Evolutionary conservation across 257 asterid species (phyloP).

Genomic region (Petunia axillaris): DNA sequence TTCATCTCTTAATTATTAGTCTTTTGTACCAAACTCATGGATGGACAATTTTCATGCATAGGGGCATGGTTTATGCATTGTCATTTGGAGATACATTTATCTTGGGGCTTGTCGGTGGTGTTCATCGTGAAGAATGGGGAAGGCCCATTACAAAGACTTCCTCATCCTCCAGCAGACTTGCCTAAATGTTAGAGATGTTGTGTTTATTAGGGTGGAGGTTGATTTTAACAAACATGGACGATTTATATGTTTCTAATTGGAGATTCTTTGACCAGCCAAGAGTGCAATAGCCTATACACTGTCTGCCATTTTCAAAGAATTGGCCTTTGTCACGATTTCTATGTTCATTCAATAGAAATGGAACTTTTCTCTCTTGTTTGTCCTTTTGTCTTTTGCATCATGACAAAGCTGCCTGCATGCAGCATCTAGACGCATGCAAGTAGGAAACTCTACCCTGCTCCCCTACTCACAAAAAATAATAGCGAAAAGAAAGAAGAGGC

Average conservation of each 20-base stretch:
- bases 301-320: slow-evolving; percentile 15
- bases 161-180: slow-evolving; percentile 69
- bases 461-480: not conserved
- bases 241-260: not conserved
- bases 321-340: slow-evolving; percentile 14
- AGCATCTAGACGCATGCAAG: not conserved
- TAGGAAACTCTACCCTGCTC: not conserved
- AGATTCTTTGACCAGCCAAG: slow-evolving; percentile 19
- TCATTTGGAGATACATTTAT: slow-evolving; percentile 63
- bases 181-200: slow-evolving; percentile 50
- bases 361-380: not conserved
- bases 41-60: slow-evolving; percentile 33
- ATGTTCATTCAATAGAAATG: not conserved
- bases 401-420: not conserved
- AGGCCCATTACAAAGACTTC: slow-evolving; percentile 61
- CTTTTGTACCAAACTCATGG: not conserved
- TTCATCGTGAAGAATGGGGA: slow-evolving; percentile 60
- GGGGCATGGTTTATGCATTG: slow-evolving; percentile 73
- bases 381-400: not conserved
- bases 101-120: slow-evolving; percentile 67
- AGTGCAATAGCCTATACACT: slow-evolving; percentile 11
- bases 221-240: slow-evolving; percentile 31
- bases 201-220: slow-evolving; percentile 3
- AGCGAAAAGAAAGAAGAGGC: not conserved
- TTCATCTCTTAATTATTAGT: not conserved